Percentiles rank a stretch among this genome's conserved stretches.
These are phyloP conservation scores for Acanthamoeba quina DNA, from an alignment of 208 protist genomes.

Conservation along the genomic window DNA sequence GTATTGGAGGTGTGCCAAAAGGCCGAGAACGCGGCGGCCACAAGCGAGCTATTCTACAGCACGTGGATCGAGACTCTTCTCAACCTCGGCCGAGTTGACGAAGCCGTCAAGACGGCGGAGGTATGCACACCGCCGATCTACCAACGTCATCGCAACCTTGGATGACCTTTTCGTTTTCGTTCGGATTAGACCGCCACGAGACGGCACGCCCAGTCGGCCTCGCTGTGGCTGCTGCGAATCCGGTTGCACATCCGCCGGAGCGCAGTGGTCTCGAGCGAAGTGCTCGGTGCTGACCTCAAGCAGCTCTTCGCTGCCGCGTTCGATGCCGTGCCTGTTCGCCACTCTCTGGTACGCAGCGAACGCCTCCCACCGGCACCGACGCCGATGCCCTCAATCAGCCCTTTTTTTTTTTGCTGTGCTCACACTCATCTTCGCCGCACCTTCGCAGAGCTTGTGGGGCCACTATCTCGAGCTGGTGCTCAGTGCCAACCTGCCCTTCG, in stretches of 20 bases:
- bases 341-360: neutral
- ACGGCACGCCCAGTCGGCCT: neutral
- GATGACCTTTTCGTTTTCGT: neutral
- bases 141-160: neutral
- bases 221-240: neutral
- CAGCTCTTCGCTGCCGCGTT: constrained; percentile 47
- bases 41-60: neutral
- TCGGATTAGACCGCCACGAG: neutral
- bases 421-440: neutral
- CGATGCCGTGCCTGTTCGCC: neutral
- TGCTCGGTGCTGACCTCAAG: neutral
- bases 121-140: neutral
- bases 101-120: neutral
- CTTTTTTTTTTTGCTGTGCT: neutral
- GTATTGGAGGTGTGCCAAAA: constrained; percentile 17
- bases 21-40: neutral
- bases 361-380: neutral
- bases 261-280: neutral
- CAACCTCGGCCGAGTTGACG: neutral
- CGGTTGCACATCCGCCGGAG: neutral
- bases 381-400: neutral
- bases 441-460: neutral
- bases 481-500: neutral
- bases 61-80: constrained; percentile 13
- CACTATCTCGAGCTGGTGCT: constrained; percentile 37